A percentile compares a stretch with the other conserved stretches of the same genome.
phyloP scores from a whole-genome alignment of 352 stramenopile species.

The Phytophthora melonis region DNA sequence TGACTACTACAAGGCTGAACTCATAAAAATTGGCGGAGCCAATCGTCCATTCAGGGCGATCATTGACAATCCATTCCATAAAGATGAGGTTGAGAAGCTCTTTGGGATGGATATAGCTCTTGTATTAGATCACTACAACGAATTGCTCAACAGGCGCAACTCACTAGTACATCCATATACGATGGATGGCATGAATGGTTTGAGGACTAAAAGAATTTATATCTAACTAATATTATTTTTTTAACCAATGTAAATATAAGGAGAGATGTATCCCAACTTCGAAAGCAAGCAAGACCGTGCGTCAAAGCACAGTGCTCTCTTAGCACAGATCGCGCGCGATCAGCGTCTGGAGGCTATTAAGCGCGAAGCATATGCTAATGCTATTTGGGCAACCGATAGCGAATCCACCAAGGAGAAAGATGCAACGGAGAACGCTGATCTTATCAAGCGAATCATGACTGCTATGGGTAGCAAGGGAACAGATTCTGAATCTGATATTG shows the following conservation, averaged over 20 bases:
- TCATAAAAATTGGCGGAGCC: background rate
- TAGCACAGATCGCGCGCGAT: too few species aligned
- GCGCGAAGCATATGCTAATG: background rate
- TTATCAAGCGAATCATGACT: background rate
- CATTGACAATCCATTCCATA: too few species aligned
- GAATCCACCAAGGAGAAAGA: background rate
- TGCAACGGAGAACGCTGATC: background rate
- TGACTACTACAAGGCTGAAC: background rate
- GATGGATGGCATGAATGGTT: too few species aligned
- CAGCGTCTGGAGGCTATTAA: background rate
- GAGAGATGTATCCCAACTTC: background rate
- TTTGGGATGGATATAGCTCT: too few species aligned
- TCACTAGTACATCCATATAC: too few species aligned
- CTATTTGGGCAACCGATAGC: background rate
- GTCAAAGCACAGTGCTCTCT: background rate
- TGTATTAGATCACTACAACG: too few species aligned
- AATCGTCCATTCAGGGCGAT: background rate
- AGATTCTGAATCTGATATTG: background rate
- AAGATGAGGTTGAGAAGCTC: too few species aligned
- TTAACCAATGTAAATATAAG: too few species aligned
- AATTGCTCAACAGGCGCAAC: background rate
- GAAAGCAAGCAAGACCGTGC: background rate
- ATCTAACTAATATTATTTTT: too few species aligned
- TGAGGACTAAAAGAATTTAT: too few species aligned
- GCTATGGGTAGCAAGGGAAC: background rate